Base-by-base conservation (phyloP, 2,329 filamentous ascomycete genomes). In the Eutypella sp. region DNA sequence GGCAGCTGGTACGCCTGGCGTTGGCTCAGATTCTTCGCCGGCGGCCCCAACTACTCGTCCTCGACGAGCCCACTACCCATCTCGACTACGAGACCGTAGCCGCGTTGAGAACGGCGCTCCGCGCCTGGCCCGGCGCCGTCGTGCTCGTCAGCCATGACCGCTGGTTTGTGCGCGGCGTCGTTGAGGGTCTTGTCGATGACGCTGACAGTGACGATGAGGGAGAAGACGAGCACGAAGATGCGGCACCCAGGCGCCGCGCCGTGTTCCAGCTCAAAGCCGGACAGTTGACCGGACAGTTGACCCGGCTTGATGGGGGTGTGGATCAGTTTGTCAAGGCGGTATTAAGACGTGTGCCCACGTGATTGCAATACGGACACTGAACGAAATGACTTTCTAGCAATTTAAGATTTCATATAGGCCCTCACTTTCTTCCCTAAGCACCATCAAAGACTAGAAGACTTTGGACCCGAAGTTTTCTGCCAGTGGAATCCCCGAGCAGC, bases 61-160 rank as follows among this genome's bases (percentile, higher is more conserved):
- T 92, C 7, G 88, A 92, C 60, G 89, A 89, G 63, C 84, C 89
- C 20, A 93, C 88, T 6, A 92, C 89, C 1, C 89, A 95, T 69
- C 73, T 95, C 34, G 89, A 95, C 61, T 87, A 86, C 50, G 81
- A 93, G 66, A 92, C 86, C 0, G 87, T 92, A 20, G 78, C 80
- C 7, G 87, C 85, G 2, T 66, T 95, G 45, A 75, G 85, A 1
- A 73, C 78, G 20, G 85, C 84, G 2, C 63, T 95, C 51, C 73
- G 76, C 13, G 68, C 68, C 3, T 95, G 86, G 75, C 76, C 82
- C 45, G 89, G 89, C 0, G 88, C 87, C 0, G 76, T 93, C 4
- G 67, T 95, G 33, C 68, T 93, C 5, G 84, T 93, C 4, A 89
- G 82, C 29, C 89, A 95, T 68, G 89, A 95, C 62, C 75, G 89